Base-by-base conservation (phyloP, 2,329 filamentous ascomycete genomes). In the Fusarium dimerum region DNA sequence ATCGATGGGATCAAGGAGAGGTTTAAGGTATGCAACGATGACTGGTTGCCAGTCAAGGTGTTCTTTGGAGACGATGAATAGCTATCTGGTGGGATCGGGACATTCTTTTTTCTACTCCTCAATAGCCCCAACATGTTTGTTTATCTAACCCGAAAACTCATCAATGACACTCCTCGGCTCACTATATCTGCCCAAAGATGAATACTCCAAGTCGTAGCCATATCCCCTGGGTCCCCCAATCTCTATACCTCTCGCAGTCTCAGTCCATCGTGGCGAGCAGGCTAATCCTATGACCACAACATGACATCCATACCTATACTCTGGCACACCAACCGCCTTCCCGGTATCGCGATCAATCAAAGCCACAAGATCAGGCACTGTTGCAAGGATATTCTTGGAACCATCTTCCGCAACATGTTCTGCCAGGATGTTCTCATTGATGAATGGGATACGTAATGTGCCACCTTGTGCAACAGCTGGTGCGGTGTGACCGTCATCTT, bases 1-100 rank as follows among this genome's bases (percentile, higher is more conserved):
- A 78, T 96, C 45, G 84, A 84, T 65, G 80, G 74, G 64, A 79
- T 93, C 49, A 78, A 82, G 65, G 87, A 89, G 55, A 83, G 90
- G 46, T 93, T 92, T 80, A 95, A 92, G 83, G 86, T 91, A 56
- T 94, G 89, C 67, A 81, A 80, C 36, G 90, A 93, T 68, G 73
- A 68, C 29, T 93, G 88, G 86, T 68, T 90, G 65, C 89, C 89
- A 0, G 72, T 89, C 55, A 87, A 86, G 79, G 88, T 93, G 15
- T 55, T 55, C 42, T 55, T 52, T 30, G 52, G 49, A 2, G 52
- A 55, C 18, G 49, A 51, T 36, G 49, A 51, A n/a, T 51, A 40
- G 32, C 32, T 36, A 9, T 36, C 4, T 4, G 11, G 32, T 36
- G 5, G 4, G 3, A 4, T 9, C 32, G 11, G 32, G 32, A 15